These are phyloP conservation scores for Trichoderma sp. DNA, from an alignment of 2,329 filamentous ascomycete genomes.

Conservation along the genomic window DNA sequence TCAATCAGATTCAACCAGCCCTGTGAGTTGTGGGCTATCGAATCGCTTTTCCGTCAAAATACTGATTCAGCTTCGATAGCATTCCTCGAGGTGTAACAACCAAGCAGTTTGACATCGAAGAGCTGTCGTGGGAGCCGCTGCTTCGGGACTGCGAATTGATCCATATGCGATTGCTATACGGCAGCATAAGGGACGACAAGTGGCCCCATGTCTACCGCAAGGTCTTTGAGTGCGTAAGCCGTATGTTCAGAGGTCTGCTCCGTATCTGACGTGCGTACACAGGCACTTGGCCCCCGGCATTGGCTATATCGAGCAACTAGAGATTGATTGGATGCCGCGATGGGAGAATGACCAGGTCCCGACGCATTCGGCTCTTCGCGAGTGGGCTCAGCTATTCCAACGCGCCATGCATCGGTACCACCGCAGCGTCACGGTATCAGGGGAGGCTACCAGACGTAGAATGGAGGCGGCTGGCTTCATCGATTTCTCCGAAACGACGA, in stretches of 20 bases:
- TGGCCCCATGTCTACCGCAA: slow-evolving; percentile 77
- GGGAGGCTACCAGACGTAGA: slow-evolving; percentile 54
- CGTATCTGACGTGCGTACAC: background rate
- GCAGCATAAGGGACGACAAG: slow-evolving; percentile 66
- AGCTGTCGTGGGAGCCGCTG: slow-evolving; percentile 59
- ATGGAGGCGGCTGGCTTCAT: slow-evolving; percentile 75
- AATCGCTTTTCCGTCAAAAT: too few relatives aligned
- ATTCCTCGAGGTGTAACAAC: slow-evolving; percentile 63
- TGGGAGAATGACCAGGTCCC: slow-evolving; percentile 68
- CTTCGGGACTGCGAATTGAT: slow-evolving; percentile 72
- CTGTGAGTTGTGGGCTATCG: slow-evolving; percentile 36
- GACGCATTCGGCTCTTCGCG: slow-evolving; percentile 57
- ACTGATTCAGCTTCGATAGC: slow-evolving; percentile 47
- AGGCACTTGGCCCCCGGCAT: slow-evolving; percentile 76
- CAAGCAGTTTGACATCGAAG: slow-evolving; percentile 75
- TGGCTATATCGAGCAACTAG: slow-evolving; percentile 82
- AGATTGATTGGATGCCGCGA: slow-evolving; percentile 80
- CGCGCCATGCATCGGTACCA: slow-evolving; percentile 67
- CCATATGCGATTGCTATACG: slow-evolving; percentile 77
- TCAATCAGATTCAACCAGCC: slow-evolving; percentile 46
- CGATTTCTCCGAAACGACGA: slow-evolving; percentile 71
- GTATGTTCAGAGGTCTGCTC: background rate
- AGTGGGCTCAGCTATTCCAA: slow-evolving; percentile 71
- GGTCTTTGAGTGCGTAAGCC: slow-evolving; percentile 59
- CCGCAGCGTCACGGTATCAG: slow-evolving; percentile 64